Evolutionary conservation across 768 basidiomycete species (phyloP), one percentile per base, ranked within the genome.

Genomic region (Agrocybe praecox): DNA sequence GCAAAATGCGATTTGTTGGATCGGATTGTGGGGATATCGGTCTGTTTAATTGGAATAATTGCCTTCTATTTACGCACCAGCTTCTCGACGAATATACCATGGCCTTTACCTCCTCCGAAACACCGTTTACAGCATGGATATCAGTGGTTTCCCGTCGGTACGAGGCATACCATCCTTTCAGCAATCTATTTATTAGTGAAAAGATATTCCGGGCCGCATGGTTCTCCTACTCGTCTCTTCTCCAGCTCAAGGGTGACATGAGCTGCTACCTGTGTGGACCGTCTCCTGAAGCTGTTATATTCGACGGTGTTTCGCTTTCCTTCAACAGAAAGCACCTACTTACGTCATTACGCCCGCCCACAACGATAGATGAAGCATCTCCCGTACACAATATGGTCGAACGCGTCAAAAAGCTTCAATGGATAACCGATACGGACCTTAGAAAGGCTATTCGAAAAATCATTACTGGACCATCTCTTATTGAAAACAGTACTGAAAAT

Each of bases 1-100:
- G 66, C 24, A 24, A 42, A 6, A 57, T 56, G 12, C 48, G 61
- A 0, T 65, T 26, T 29, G 62, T 71, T 50, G 69, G 69, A 1
- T 66, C 67, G 4, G 70, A 71, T 32, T 43, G 49, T 18, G 55
- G 58, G 12, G 48, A 65, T 2, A n/a, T 65, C 1, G 68, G 67
- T 2, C 11, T 71, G 1, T 71, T 71, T 58, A 71, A 71, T 46
- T 66, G 59, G 51, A 69, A 71, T 40, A 71, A 71, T 43, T 32
- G 53, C 2, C 42, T 61, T 12, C 46, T 69, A 4, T 51, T 69
- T 23, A 61, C 66, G 0, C 68, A 69, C 43, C 67, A 66, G 12
- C 57, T 71, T 7, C 57, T 71, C 2, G 64, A 71, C 14, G 65
- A 71, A 6, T 71, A 71, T 44, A 71, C 63, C 0, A 61, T 58